Conservation (phyloP, 257 asterid species). For the Petunia axillaris region DNA sequence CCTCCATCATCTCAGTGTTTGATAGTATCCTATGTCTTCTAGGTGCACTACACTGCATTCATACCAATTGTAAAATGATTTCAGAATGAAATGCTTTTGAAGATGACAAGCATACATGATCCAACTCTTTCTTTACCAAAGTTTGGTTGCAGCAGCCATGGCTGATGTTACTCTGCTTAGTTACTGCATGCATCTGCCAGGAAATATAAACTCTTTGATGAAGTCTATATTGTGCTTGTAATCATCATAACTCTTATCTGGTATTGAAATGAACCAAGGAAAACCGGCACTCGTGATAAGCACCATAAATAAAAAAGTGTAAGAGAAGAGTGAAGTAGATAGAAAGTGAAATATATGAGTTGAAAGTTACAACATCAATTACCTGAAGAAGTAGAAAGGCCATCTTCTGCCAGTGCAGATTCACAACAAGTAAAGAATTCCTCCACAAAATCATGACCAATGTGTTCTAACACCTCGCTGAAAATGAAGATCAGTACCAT, state of each 20-base stretch:
- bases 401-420: slow-evolving; percentile 59
- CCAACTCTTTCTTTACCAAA: not conserved
- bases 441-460: slow-evolving; percentile 78
- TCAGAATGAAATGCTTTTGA: not conserved
- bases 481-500: slow-evolving; percentile 24
- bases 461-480: slow-evolving; percentile 91
- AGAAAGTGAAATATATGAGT: not conserved
- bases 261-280: slow-evolving; percentile 65
- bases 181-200: not conserved
- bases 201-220: slow-evolving; percentile 3
- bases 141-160: not conserved
- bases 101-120: not conserved
- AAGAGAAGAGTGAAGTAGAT: not conserved
- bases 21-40: slow-evolving; percentile 82
- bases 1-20: slow-evolving; percentile 81
- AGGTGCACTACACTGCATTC: slow-evolving; percentile 76
- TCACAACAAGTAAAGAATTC: slow-evolving; percentile 71
- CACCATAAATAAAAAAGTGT: not conserved
- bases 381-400: slow-evolving; percentile 85
- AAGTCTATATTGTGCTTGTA: slow-evolving; percentile 51
- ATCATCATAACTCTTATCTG: slow-evolving; percentile 65
- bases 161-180: slow-evolving; percentile 1
- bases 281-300: not conserved
- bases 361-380: not conserved
- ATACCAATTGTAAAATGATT: not conserved